These are phyloP conservation scores for Aspergillus clavatus DNA, from an alignment of 2,329 filamentous ascomycete species.

Conservation along the genomic window DNA sequence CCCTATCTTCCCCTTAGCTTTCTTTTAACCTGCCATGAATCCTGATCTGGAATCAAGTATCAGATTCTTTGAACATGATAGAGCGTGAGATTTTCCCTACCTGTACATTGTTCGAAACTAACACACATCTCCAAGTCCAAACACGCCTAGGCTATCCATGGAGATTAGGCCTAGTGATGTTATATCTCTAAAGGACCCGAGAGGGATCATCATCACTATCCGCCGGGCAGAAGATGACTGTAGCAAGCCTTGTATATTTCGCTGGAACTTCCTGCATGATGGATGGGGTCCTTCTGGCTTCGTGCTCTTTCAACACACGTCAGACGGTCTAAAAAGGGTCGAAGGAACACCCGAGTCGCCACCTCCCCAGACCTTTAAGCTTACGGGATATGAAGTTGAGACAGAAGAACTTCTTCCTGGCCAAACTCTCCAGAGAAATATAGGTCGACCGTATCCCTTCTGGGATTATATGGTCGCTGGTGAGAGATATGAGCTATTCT, in stretches of 20 bases:
- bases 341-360: not conserved
- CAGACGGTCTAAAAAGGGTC: constrained; percentile 6
- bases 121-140: constrained; percentile 3
- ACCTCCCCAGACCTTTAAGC: constrained; percentile 2
- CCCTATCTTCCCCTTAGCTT: not conserved
- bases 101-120: constrained; percentile 1
- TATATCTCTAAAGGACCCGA: not conserved
- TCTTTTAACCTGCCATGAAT: constrained; percentile 1
- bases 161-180: constrained; percentile 1
- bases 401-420: constrained; percentile 4
- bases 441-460: not conserved
- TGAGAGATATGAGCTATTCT: constrained; percentile 9
- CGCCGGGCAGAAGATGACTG: constrained; percentile 5
- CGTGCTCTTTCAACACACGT: constrained; percentile 3
- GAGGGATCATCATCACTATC: constrained; percentile 1
- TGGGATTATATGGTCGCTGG: constrained; percentile 3
- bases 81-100: constrained; percentile 1
- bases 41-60: constrained; percentile 1
- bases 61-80: constrained; percentile 4
- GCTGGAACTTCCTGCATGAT: constrained; percentile 1
- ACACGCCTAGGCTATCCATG: constrained; percentile 4
- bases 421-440: constrained; percentile 3
- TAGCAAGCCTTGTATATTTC: constrained; percentile 3
- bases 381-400: constrained; percentile 4
- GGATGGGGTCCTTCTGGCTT: constrained; percentile 8